Percentiles rank a stretch among this genome's conserved stretches.
Evolutionary conservation across 257 asterid genomes (phyloP).

Genomic region (Penstemon barbatus): DNA sequence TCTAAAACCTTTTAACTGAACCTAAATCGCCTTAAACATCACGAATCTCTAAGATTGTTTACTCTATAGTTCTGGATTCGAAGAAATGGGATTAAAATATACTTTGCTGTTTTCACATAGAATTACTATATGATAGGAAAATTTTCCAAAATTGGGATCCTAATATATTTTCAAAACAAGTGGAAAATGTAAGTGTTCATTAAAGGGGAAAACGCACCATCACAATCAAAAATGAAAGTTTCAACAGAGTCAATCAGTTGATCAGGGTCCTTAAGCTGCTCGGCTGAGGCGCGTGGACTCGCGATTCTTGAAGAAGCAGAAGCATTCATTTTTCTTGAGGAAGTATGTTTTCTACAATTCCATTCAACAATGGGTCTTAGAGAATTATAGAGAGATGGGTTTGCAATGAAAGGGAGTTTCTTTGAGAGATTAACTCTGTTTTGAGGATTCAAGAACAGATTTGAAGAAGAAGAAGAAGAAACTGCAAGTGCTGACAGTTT

Average conservation of each 20-base stretch:
- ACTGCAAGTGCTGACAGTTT: slow-evolving; percentile 46
- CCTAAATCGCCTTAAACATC: not conserved
- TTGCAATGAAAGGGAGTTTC: slow-evolving; percentile 40
- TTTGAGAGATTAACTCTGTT: slow-evolving; percentile 35
- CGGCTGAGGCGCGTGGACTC: slow-evolving; percentile 61
- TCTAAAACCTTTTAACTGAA: not conserved
- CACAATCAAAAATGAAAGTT: slow-evolving; percentile 96
- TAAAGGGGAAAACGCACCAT: slow-evolving; percentile 47
- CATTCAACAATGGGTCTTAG: slow-evolving; percentile 46
- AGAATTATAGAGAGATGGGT: slow-evolving; percentile 44
- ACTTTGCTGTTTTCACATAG: not conserved
- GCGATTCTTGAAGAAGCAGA: slow-evolving; percentile 40
- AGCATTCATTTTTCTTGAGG: slow-evolving; percentile 48
- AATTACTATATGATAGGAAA: not conserved
- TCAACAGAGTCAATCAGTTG: slow-evolving; percentile 87
- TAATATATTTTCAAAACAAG: not conserved
- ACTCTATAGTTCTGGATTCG: not conserved
- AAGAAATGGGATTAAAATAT: not conserved
- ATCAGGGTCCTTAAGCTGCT: slow-evolving; percentile 76
- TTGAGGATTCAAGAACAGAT: slow-evolving; percentile 41
- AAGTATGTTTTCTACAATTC: slow-evolving; percentile 35
- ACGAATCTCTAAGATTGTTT: not conserved
- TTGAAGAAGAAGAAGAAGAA: slow-evolving; percentile 43
- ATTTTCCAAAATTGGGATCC: not conserved
- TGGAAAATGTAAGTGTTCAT: not conserved